phyloP scores from a whole-genome alignment of 2,329 filamentous ascomycete species.

The Seiridium unicorne region DNA sequence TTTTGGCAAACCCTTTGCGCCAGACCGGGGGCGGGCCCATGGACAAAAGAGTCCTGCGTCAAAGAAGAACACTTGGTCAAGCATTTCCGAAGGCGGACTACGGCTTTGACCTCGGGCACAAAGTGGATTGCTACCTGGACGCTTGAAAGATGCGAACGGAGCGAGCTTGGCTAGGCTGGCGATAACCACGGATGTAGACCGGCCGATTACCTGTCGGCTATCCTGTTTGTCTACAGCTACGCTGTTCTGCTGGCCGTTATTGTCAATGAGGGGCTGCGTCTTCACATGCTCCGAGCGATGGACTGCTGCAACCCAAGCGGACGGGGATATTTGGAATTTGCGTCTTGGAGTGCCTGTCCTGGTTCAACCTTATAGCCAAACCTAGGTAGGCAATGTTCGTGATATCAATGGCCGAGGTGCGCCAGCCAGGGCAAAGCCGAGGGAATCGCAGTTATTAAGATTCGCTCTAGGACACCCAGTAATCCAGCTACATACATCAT shows the following conservation, averaged over 20 bases:
- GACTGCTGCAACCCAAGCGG: neutral
- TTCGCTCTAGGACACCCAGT: too few species aligned
- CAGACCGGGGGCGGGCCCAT: neutral
- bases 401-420: too few species aligned
- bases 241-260: too few species aligned
- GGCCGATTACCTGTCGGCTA: too few species aligned
- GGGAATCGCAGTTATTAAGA: too few species aligned
- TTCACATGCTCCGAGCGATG: neutral
- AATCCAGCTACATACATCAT: neutral
- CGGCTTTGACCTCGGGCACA: neutral
- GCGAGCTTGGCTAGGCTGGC: neutral
- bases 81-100: conserved; percentile 10
- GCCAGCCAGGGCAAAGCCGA: too few species aligned
- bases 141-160: neutral
- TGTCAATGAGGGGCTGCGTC: neutral
- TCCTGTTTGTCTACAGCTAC: too few species aligned
- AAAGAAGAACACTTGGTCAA: conserved; percentile 1
- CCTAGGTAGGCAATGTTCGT: neutral
- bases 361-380: neutral
- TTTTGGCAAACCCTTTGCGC: neutral
- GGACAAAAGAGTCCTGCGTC: neutral
- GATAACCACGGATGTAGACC: neutral
- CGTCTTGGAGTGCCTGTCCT: neutral
- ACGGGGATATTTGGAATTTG: neutral
- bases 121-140: conserved; percentile 1